These are phyloP conservation scores for Coemansia sp. DNA, from an alignment of 192 early-diverging fungal species.

Conservation along the genomic window DNA sequence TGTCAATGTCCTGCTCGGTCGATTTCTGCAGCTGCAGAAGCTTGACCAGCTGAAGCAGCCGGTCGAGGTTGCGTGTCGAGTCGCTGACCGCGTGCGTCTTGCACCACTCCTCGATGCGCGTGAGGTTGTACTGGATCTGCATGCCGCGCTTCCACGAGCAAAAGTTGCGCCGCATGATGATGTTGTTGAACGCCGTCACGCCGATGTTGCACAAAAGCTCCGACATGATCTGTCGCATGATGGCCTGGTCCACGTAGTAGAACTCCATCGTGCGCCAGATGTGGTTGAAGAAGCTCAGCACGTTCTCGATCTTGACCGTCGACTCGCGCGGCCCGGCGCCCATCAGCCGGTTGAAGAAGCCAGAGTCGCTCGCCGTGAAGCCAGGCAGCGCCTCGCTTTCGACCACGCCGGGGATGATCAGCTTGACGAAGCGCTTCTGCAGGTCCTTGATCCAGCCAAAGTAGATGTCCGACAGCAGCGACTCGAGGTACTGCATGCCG, in stretches of 20 bases:
- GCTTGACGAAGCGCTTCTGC: slow-evolving; percentile 90
- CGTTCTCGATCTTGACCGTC: slow-evolving; percentile 88
- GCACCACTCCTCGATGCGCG: slow-evolving; percentile 98
- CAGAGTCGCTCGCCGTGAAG: slow-evolving; percentile 87
- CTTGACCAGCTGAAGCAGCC: slow-evolving; percentile 95
- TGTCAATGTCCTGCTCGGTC: slow-evolving; percentile 84
- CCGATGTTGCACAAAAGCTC: slow-evolving; percentile 96
- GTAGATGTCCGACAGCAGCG: slow-evolving; percentile 90
- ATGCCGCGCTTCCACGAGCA: slow-evolving; percentile 99
- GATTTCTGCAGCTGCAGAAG: slow-evolving; percentile 79
- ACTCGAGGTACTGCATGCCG: slow-evolving; percentile 85
- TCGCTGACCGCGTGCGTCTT: slow-evolving; percentile 91
- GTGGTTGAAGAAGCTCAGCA: slow-evolving; percentile 91
- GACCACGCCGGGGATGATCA: slow-evolving; percentile 94
- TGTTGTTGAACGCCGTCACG: slow-evolving; percentile 92
- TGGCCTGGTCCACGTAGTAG: slow-evolving; percentile 92
- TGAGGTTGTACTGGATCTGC: slow-evolving; percentile 99
- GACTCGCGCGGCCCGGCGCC: slow-evolving; percentile 69
- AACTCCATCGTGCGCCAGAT: slow-evolving; percentile 94
- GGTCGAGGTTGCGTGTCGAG: slow-evolving; percentile 84
- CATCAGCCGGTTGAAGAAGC: slow-evolving; percentile 89
- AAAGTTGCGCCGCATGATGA: slow-evolving; percentile 97
- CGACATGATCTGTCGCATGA: slow-evolving; percentile 89
- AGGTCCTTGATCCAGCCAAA: slow-evolving; percentile 98
- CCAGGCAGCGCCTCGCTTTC: slow-evolving; percentile 94